Base-by-base conservation (phyloP, 331 rosid genomes). In the Cydonia oblonga region DNA sequence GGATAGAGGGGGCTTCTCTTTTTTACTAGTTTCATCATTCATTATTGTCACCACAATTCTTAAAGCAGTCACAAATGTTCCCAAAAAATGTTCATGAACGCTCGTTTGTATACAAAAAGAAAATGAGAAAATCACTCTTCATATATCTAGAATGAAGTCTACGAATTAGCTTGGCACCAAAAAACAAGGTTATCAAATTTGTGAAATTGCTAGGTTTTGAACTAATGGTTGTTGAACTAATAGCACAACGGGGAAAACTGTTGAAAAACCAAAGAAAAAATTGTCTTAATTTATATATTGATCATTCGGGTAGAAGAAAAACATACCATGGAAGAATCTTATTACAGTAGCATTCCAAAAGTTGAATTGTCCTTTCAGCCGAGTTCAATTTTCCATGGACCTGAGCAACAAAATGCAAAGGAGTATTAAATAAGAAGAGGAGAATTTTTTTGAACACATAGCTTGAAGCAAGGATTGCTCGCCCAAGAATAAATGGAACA, bases 301-400 rank as follows among this genome's bases (percentile, higher is more conserved):
- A 33, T 56, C 38, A 62, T 26, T 38, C 7, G 59, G 26, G 64
- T 63, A 75, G 28, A 78, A 75, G 28, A 78, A 76, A 26, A 22
- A 32, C 75, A 62, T 93, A 91, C 98, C 97, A 87, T 51, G 97
- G 90, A 73, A 91, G 86, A 82, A 91, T 67, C 87, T 89, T 88
- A 78, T 79, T 74, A 61, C 96, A 81, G 85, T 75, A 91, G 86
- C 96, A 91, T 69, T 89, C 90, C 82, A 93, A 81, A 84, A 93
- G 96, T 78, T 79, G 84, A 73, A 86, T 58, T 56, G 82, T 72
- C 53, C 44, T 76, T 67, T 87, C 86, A 16, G 82, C 84, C 73
- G 88, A 79, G 78, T 42, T 80, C 65, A 66, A 66, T 81, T 75
- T 82, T 76, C 83, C 86, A 78, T 63, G 76, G 63, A 81, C 88